These are phyloP conservation scores for Rutstroemia sydowiana DNA, from an alignment of 2,329 filamentous ascomycete genomes.

Conservation along the genomic window DNA sequence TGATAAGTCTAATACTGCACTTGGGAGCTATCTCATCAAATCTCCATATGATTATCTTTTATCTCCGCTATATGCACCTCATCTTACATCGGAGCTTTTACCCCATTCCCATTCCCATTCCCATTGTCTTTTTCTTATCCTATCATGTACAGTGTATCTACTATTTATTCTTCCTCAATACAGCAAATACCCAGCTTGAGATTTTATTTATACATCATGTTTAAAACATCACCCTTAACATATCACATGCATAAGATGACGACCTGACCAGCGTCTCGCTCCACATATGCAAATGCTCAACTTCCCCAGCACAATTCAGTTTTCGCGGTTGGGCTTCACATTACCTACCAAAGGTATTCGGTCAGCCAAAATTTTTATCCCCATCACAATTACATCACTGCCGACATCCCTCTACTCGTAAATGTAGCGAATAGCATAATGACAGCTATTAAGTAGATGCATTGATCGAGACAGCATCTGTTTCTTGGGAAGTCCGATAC, in stretches of 20 bases:
- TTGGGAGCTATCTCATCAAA: no score
- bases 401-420: background rate
- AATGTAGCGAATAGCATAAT: background rate
- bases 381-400: no score
- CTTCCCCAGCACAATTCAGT: no score
- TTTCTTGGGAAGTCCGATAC: background rate
- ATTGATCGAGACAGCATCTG: background rate
- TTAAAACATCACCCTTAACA: constrained; percentile 16
- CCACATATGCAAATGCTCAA: background rate
- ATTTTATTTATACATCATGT: no score
- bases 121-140: constrained; percentile 15
- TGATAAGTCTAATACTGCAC: no score
- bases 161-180: background rate
- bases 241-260: constrained; percentile 14
- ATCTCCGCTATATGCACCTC: constrained; percentile 12
- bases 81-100: constrained; percentile 1
- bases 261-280: constrained; percentile 24
- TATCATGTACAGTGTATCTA: background rate
- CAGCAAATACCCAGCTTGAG: no score
- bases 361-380: no score
- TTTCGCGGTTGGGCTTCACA: no score
- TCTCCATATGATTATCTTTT: no score
- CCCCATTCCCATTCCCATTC: constrained; percentile 1
- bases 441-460: background rate
- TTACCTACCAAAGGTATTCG: no score